These are phyloP conservation scores for Scedosporium apiospermum DNA, from an alignment of 2,329 filamentous ascomycete species.

Conservation along the genomic window DNA sequence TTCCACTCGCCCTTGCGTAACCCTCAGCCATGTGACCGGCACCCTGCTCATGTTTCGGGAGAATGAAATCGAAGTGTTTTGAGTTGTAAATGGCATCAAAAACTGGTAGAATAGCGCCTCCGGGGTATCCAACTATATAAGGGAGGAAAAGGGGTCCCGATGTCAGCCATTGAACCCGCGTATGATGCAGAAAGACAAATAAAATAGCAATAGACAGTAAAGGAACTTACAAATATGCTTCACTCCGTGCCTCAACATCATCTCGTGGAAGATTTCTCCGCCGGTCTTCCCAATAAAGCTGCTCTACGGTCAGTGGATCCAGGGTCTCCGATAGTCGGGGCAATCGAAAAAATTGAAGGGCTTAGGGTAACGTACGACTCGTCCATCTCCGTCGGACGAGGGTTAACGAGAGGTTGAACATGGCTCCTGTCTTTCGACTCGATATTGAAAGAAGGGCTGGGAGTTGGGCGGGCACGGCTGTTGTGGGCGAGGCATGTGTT, in stretches of 20 bases:
- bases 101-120: constrained; percentile 91
- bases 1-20: constrained; percentile 86
- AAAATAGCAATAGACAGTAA: constrained; percentile 2
- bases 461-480: constrained; percentile 41
- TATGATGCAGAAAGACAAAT: background rate
- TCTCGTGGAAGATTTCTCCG: constrained; percentile 96
- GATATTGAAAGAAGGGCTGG: constrained; percentile 53
- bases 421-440: constrained; percentile 40
- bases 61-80: constrained; percentile 89
- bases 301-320: constrained; percentile 5
- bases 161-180: background rate
- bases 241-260: constrained; percentile 90
- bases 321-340: background rate
- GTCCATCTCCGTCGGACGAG: constrained; percentile 56
- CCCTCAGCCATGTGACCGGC: constrained; percentile 98
- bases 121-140: constrained; percentile 69
- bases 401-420: constrained; percentile 60
- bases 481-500: background rate
- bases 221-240: constrained; percentile 80
- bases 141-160: no score
- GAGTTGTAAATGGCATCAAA: constrained; percentile 99
- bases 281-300: constrained; percentile 92
- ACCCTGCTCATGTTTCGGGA: constrained; percentile 93
- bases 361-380: constrained; percentile 56
- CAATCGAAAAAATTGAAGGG: background rate